Percentiles rank a stretch among this genome's conserved stretches.
phyloP scores from a whole-genome alignment of 176 grass and related monocot species.

The Carex cristatella region DNA sequence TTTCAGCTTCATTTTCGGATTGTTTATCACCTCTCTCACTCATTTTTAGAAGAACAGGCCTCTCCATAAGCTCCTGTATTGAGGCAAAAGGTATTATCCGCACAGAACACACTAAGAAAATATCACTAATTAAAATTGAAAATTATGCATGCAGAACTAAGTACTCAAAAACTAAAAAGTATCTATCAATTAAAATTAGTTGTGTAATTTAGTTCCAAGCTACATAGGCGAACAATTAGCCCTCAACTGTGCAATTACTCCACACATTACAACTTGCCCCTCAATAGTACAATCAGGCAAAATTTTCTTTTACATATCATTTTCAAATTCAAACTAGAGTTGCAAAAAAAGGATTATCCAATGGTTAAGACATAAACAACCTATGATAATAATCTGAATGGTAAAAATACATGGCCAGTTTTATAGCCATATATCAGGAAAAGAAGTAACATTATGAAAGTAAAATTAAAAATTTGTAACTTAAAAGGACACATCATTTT shows the following conservation, averaged over 20 bases:
- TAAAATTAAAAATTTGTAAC: neutral
- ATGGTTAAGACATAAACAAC: neutral
- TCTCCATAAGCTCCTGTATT: conserved; percentile 79
- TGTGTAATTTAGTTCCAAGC: neutral
- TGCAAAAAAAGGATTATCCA: neutral
- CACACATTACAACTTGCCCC: neutral
- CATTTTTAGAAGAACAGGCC: conserved; percentile 56
- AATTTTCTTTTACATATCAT: neutral
- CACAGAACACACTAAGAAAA: neutral
- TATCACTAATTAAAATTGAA: neutral
- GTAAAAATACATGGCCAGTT: neutral
- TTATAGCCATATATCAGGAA: neutral
- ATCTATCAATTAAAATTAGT: neutral
- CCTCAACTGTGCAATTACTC: neutral
- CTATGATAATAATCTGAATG: neutral
- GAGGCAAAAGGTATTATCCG: conserved; percentile 12
- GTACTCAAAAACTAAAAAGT: neutral
- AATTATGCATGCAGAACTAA: neutral
- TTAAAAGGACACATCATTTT: neutral
- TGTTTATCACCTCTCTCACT: conserved; percentile 33
- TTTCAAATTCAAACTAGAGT: neutral
- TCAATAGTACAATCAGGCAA: neutral
- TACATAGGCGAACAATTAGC: neutral
- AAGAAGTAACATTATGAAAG: neutral
- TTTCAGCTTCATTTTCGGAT: conserved; percentile 8